Conservation (phyloP, 345 rosid species). For the Rhodamnia rubescens region DNA sequence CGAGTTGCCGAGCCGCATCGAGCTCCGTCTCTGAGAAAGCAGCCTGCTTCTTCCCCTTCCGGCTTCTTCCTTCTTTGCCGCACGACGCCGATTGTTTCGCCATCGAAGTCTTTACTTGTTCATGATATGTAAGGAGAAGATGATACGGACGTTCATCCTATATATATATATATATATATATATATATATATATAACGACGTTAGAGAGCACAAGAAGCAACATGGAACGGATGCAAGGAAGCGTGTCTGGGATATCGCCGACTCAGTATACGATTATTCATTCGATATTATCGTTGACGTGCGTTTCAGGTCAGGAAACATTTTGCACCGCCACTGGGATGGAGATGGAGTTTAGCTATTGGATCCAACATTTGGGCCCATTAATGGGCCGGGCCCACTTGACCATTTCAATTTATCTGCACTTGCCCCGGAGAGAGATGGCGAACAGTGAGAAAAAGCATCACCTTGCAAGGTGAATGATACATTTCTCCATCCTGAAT, state of each 20-base stretch:
- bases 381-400: not conserved
- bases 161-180: not conserved
- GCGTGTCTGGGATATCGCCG: not conserved
- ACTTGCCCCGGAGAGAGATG: not conserved
- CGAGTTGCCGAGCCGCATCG: constrained; percentile 10
- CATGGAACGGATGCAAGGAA: not conserved
- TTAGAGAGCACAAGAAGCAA: not conserved
- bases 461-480: not conserved
- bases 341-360: not conserved
- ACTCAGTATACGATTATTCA: not conserved
- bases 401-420: not conserved
- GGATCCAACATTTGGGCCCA: not conserved
- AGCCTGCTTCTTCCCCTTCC: not conserved
- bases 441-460: not conserved
- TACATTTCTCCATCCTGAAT: not conserved
- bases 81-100: not conserved
- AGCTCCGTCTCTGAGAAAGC: constrained; percentile 12
- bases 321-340: not conserved
- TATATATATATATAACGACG: not conserved
- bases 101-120: not conserved
- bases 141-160: not conserved
- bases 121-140: not conserved
- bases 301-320: not conserved
- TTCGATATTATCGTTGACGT: not conserved
- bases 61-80: not conserved